Percentiles rank a stretch among this genome's conserved stretches.
These are phyloP conservation scores for Nitzschia sp. DNA, from an alignment of 108 stramenopile species.

Conservation along the genomic window DNA sequence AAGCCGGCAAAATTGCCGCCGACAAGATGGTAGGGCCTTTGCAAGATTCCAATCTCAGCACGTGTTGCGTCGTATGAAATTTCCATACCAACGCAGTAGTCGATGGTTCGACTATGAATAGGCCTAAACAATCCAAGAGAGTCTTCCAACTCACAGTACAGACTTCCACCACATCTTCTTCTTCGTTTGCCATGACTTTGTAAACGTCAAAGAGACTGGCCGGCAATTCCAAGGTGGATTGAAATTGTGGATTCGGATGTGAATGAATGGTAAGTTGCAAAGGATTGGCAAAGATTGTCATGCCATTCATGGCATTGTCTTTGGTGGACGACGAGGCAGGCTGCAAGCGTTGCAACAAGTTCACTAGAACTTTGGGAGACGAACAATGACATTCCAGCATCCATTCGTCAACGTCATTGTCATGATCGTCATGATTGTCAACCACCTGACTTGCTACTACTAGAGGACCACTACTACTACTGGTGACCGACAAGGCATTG, in stretches of 20 bases:
- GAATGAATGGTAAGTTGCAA: conserved; percentile 23
- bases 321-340: background rate
- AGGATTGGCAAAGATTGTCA: conserved; percentile 15
- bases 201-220: conserved; percentile 6
- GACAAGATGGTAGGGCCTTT: too few species aligned
- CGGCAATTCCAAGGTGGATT: conserved; percentile 30
- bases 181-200: too few species aligned
- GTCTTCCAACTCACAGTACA: conserved; percentile 13
- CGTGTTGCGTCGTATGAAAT: too few species aligned
- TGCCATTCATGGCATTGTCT: background rate
- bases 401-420: too few species aligned
- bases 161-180: too few species aligned
- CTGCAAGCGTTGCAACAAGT: background rate
- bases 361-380: background rate
- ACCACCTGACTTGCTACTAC: too few species aligned
- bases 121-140: conserved; percentile 26
- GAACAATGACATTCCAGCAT: background rate
- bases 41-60: too few species aligned
- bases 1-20: conserved; percentile 24
- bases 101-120: conserved; percentile 22
- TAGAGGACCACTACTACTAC: too few species aligned
- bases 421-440: too few species aligned
- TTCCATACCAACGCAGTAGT: too few species aligned
- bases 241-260: conserved; percentile 33
- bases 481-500: too few species aligned